phyloP scores from a whole-genome alignment of 2,329 filamentous ascomycete species.

The Beauveria pseudobassiana region DNA sequence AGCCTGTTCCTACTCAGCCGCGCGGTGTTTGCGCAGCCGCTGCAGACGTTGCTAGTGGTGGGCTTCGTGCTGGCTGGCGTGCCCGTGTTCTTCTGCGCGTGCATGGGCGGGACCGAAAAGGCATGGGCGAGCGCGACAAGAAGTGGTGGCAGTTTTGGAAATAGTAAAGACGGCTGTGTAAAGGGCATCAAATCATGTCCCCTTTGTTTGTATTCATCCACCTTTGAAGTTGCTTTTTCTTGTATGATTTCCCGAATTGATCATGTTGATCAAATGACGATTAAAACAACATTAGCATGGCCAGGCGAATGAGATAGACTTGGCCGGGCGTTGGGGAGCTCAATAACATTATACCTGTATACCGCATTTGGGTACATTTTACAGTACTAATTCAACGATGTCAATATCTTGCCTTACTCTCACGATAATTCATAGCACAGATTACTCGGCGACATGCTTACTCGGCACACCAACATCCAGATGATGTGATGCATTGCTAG shows the following conservation, averaged over 20 bases:
- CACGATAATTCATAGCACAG: neutral
- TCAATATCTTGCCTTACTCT: neutral
- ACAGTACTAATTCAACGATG: neutral
- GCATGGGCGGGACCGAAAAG: constrained; percentile 28
- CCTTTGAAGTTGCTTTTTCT: neutral
- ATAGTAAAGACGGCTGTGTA: constrained; percentile 9
- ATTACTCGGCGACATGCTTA: no score
- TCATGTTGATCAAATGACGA: neutral
- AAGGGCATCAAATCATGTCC: no score
- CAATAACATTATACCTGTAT: neutral
- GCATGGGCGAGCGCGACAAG: constrained; percentile 24
- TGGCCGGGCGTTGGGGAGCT: constrained; percentile 4
- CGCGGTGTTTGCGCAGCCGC: constrained; percentile 81
- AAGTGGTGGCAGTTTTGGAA: constrained; percentile 58
- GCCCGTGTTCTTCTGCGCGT: constrained; percentile 80
- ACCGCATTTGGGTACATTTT: neutral
- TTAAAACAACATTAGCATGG: neutral
- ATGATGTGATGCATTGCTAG: constrained; percentile 5
- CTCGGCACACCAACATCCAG: neutral
- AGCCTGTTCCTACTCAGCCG: constrained; percentile 84
- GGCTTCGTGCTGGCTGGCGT: constrained; percentile 77
- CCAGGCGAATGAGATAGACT: neutral
- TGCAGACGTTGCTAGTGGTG: constrained; percentile 83
- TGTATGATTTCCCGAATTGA: neutral
- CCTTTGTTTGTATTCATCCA: no score